Evolutionary conservation across 441 rosid genomes (phyloP), one percentile per base, ranked within the genome.

Genomic region (Croton setiger): DNA sequence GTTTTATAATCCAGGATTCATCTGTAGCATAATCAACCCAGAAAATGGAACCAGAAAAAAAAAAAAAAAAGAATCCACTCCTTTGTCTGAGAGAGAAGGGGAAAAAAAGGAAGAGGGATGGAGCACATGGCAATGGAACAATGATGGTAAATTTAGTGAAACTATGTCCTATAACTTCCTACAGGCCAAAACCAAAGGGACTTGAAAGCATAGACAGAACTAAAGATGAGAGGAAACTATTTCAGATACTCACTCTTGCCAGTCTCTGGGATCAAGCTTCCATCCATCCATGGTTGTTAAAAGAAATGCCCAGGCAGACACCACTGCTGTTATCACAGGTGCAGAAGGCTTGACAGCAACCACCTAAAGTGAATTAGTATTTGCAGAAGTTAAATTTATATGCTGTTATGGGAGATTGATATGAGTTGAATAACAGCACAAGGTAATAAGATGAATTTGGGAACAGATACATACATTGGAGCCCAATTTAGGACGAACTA

Each of bases 281-380:
- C 85, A 78, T 47, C 76, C 83, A 55, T 85, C 81, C 80, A 88
- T 63, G 41, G 93, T 81, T 69, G 98, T 87, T 64, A 92, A 85
- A 68, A 96, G 92, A 83, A 91, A 88, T 52, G 97, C 82, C 99
- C 98, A 96, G 49, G 98, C 83, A 79, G 97, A 89, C 68, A 92
- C 94, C 79, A 84, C 84, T 33, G 97, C 83, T 51, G 89, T 63
- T 82, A 87, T 81, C 37, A 88, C 77, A 66, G 80, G 78, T 15
- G 87, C 69, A 37, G 96, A 77, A 74, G 86, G 84, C 76, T 85
- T 89, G 68, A 70, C 75, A 27, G 82, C 88, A 76, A 86, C 87
- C 58, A 92, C 99, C 99, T 95, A 63, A 74, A 54, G 63, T 57
- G 53, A 69, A 61, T 57, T 17, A 66, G 27, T 59, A 15, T 33